Base-by-base conservation (phyloP, 2,329 filamentous ascomycete species). In the Xylaria sp. region DNA sequence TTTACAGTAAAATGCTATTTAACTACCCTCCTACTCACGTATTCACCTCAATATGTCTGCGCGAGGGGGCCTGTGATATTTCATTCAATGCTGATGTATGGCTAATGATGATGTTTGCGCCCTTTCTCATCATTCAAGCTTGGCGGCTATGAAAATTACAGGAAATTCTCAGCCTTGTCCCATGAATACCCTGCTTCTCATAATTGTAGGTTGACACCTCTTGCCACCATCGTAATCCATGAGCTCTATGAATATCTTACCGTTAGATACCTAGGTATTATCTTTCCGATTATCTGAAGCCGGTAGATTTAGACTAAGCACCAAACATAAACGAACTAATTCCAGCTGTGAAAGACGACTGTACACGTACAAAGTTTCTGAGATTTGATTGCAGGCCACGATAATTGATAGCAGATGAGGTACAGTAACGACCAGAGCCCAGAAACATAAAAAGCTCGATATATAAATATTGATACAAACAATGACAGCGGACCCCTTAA, bases 381-480 rank as follows among this genome's bases (percentile, higher is more conserved):
- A 4, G 23, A 21, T 25, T 47, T 3, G 14, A 19, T 37, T 15
- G 33, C 2, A 37, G 14, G 15, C n/a, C n/a, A 3, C 8, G 2
- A 37, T 2, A 49, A 2, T 8, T 23, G 21, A 17, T 31, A 50
- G 40, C 3, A 45, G 11, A 54, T 11, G 8, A 28, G 14, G 35
- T 45, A 12, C n/a, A 14, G 7, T 7, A 12, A 42, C 40, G 3
- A 54, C 25, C 21, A 15, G 6, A 45, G 14, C 43, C 12, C 19
- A 21, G 19, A 40, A 43, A 51, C 33, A 15, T 47, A 37, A 50
- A 3, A 14, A 45, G 12, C 53, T 59, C 23, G 37, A 46, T 46
- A 28, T 28, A 54, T 54, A 52, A n/a, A 43, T 64, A 43, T 60
- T 63, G 43, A 43, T 60, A 57, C 52, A 63, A 43, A 23, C 40